Evolutionary conservation across 2,329 filamentous ascomycete genomes (phyloP), one percentile per base, ranked within the genome.

Genomic region (Fusarium sp.): DNA sequence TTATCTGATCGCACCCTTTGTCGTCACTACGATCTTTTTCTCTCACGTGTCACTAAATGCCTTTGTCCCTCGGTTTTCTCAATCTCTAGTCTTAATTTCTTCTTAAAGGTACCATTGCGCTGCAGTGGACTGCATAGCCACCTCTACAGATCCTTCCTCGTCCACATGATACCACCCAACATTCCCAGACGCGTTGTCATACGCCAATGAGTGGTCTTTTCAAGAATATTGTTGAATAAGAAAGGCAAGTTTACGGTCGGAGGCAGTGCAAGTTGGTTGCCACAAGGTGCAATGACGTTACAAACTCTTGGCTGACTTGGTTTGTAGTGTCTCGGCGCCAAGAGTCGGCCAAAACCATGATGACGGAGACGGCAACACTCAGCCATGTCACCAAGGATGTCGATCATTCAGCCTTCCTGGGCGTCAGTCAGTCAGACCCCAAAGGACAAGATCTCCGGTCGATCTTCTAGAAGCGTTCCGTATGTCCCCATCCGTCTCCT

Each of bases 321-420:
- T 54, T 20, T 2, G 43, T 18, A 32, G 48, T 14, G 48, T 54
- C 48, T 54, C 48, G 48, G 27, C 27, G 48, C 48, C 48, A 54
- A 54, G 48, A 18, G 45, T 18, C 45, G 10, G 23, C 23, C 8
- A 18, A 16, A 50, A 18, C 48, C 27, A 48, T 48, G 37, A 41
- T 41, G 43, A 18, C 23, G 14, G 8, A 27, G 43, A 27, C 23
- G 27, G 48, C 27, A 32, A 32, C 27, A 52, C 18, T 32, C 27
- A 18, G 48, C n/a, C 48, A 52, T 34, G 6, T 27, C 27, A 32
- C n/a, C 27, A 32, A 20, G n/a, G 27, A 54, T 54, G 18, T 32
- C 27, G 18, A 54, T 54, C 48, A 32, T 20, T 54, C 48, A 54
- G 48, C 48, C 48, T 32, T 54, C 10, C 27, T 34, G 48, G 48